A percentile compares a stretch with the other conserved stretches of the same genome.
Evolutionary conservation across 106 monocot genomes (phyloP).

Genomic region (Dioscorea zingiberensis): DNA sequence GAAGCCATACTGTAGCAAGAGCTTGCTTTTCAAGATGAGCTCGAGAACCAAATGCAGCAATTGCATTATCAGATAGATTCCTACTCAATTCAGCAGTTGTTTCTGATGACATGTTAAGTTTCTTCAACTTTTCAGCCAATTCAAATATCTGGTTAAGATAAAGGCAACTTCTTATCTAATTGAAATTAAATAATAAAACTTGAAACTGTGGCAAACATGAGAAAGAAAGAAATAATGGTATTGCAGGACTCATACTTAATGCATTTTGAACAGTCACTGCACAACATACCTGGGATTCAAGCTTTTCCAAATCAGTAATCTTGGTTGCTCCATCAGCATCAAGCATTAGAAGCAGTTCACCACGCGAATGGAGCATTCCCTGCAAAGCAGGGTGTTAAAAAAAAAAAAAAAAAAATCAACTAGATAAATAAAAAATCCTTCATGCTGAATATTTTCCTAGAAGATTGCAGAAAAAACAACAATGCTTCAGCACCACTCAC

Average conservation of each 20-base stretch:
- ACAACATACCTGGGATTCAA: conserved; percentile 73
- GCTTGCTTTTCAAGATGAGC: conserved; percentile 98
- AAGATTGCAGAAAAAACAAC: too few relatives aligned
- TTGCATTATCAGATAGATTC: conserved; percentile 51
- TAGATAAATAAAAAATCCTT: neutral
- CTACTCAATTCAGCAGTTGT: neutral
- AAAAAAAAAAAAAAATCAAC: neutral
- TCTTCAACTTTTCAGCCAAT: conserved; percentile 33
- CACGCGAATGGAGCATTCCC: conserved; percentile 99
- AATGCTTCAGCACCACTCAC: too few relatives aligned
- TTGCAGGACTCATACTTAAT: neutral
- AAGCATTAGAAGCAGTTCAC: conserved; percentile 92
- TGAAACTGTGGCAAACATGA: too few relatives aligned
- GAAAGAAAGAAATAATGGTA: too few relatives aligned
- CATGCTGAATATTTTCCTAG: too few relatives aligned
- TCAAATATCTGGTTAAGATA: conserved; percentile 36
- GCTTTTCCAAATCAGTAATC: conserved; percentile 87
- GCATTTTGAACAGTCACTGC: neutral
- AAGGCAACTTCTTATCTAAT: neutral
- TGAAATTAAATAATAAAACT: too few relatives aligned
- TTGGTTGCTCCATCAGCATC: conserved; percentile 99
- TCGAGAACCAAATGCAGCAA: conserved; percentile 91
- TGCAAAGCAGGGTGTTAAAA: conserved; percentile 44
- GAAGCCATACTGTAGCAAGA: conserved; percentile 61
- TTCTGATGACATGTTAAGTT: conserved; percentile 14